Evolutionary conservation across 2,329 filamentous ascomycete species (phyloP), one percentile per base, ranked within the genome.

Genomic region (Coleophoma eucalyptorum): DNA sequence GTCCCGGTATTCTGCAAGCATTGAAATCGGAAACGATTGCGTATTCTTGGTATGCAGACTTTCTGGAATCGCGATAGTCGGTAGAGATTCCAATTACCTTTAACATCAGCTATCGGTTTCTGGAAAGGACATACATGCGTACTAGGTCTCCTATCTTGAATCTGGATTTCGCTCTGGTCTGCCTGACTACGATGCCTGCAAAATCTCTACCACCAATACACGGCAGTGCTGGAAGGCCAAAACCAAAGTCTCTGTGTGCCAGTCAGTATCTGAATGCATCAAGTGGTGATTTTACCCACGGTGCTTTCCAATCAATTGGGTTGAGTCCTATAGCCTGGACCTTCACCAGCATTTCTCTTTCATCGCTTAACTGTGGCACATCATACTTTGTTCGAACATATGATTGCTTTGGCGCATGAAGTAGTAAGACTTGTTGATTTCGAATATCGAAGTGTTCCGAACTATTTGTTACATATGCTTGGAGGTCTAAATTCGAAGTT

Each of bases 221-320:
- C 10, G 63, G 62, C 16, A 65, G 47, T 43, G 50, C 26, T 48
- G 63, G 63, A 18, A 65, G 49, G 8, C 63, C 63, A 43, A 55
- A 65, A 16, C 63, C 63, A 50, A 64, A 65, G 46, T 64, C 63
- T 18, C 62, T 65, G 38, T 83, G 72, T 2, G 88, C 75, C 5
- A 75, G 71, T 84, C 10, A 81, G 75, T 11, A 83, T 71, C 88
- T 84, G 32, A 35, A 11, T 72, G 76, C 58, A 68, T 84, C 81
- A 82, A 79, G 47, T 77, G 76, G 67, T 88, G 88, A 83, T 83
- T 89, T 64, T 89, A 73, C 80, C 61, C 70, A 87, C 84, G 85
- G 83, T 52, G 82, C 78, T 70, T 91, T 91, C 88, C 88, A 91
- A 65, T 91, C 88, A 50, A 91, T 87, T 0, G 88, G 88, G 59